Evolutionary conservation across 2,329 filamentous ascomycete species (phyloP).

Genomic region (Xylariaceae sp.): DNA sequence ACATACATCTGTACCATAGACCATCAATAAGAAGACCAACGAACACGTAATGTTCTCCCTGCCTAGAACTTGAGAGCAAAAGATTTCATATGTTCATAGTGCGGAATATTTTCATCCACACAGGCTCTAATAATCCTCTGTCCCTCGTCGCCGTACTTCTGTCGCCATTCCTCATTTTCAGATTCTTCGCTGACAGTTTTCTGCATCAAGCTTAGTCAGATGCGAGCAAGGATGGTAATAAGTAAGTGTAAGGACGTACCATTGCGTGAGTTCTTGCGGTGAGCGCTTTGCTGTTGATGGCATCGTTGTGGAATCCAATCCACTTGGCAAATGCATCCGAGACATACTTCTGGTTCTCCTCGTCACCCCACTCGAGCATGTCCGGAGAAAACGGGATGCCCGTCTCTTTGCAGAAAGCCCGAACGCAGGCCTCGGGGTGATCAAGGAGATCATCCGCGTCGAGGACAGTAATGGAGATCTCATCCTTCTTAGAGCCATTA

Average conservation of each 20-base stretch:
- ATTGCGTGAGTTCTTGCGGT: constrained; percentile 70
- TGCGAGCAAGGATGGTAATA: constrained; percentile 22
- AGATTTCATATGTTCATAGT: constrained; percentile 83
- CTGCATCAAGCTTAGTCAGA: constrained; percentile 47
- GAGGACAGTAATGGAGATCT: constrained; percentile 78
- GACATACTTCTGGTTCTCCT: constrained; percentile 72
- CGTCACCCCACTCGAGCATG: constrained; percentile 86
- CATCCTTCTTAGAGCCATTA: constrained; percentile 33
- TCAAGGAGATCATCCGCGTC: constrained; percentile 95
- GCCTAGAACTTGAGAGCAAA: constrained; percentile 69
- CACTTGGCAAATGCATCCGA: constrained; percentile 89
- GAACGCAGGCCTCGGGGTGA: constrained; percentile 75
- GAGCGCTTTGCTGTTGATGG: constrained; percentile 79
- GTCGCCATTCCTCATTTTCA: constrained; percentile 73
- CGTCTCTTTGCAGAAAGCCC: constrained; percentile 80
- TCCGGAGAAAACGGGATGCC: constrained; percentile 75
- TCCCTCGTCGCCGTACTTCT: constrained; percentile 75
- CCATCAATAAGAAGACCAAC: constrained; percentile 6
- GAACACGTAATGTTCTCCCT: neutral
- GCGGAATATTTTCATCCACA: constrained; percentile 72
- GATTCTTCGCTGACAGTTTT: constrained; percentile 68
- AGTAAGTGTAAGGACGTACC: constrained; percentile 45
- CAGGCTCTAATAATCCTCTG: constrained; percentile 72
- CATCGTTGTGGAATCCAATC: constrained; percentile 96
- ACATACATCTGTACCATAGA: constrained; percentile 27